Percentiles rank a stretch among this genome's conserved stretches.
These are phyloP conservation scores for Sporobolomyces phaffii DNA, from an alignment of 768 basidiomycete genomes.

Conservation along the genomic window DNA sequence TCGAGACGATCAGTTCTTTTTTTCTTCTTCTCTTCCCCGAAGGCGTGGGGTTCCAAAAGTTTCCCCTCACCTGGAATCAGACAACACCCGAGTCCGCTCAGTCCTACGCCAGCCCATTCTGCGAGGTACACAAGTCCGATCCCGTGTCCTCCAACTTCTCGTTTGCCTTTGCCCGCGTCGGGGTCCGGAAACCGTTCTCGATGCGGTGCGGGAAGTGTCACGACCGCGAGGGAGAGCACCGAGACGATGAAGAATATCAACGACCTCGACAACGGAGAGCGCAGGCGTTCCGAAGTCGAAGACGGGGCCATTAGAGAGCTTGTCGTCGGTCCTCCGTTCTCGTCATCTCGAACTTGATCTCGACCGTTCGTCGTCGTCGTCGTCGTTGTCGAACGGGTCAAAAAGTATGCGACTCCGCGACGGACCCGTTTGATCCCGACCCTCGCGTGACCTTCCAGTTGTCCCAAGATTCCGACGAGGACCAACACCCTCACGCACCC, in stretches of 20 bases:
- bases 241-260: constrained; percentile 20
- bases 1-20: neutral
- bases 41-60: too few relatives aligned
- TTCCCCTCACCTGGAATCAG: constrained; percentile 35
- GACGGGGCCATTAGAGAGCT: too few relatives aligned
- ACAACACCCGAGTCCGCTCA: constrained; percentile 24
- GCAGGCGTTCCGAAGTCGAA: too few relatives aligned
- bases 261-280: constrained; percentile 9
- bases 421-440: constrained; percentile 9
- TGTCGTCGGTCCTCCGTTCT: too few relatives aligned
- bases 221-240: neutral
- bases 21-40: too few relatives aligned
- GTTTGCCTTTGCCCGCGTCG: neutral
- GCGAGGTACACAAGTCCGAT: constrained; percentile 21
- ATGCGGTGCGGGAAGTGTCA: neutral
- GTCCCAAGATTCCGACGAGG: constrained; percentile 20
- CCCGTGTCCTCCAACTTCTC: constrained; percentile 11
- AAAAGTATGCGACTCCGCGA: constrained; percentile 1
- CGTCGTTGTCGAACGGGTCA: neutral
- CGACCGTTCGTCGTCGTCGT: neutral
- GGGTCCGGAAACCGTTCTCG: constrained; percentile 9
- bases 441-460: neutral
- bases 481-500: constrained; percentile 23
- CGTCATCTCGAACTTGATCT: too few relatives aligned
- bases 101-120: constrained; percentile 18